Conservation (phyloP, 2,329 filamentous ascomycete species). For the Colletotrichum acutatum region DNA sequence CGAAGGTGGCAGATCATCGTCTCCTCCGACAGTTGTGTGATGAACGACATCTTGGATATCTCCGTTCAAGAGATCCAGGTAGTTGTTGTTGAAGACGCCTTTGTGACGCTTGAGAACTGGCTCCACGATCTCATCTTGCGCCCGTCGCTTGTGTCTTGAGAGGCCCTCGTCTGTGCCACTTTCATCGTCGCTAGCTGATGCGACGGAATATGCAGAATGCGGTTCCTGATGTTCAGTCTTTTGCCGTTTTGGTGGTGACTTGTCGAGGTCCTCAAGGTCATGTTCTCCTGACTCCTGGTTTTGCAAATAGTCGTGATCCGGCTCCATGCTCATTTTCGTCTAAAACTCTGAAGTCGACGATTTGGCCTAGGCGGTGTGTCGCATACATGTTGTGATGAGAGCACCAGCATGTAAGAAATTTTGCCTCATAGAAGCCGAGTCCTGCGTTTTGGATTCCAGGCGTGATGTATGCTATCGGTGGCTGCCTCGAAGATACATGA, state of each 20-base stretch:
- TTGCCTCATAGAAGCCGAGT: background rate
- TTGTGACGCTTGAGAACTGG: slow-evolving; percentile 58
- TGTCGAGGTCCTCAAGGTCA: background rate
- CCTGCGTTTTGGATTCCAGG: background rate
- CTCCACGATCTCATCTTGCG: slow-evolving; percentile 38
- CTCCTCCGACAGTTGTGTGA: slow-evolving; percentile 45
- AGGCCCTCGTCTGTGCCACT: background rate
- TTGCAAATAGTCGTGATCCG: slow-evolving; percentile 38
- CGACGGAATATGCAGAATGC: background rate
- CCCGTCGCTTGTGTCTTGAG: slow-evolving; percentile 44
- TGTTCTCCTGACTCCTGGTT: background rate
- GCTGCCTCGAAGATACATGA: slow-evolving; percentile 16
- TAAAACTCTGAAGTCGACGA: slow-evolving; percentile 15
- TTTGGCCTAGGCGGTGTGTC: slow-evolving; percentile 15
- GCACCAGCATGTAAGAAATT: background rate
- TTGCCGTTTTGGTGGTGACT: background rate
- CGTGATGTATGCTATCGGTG: background rate
- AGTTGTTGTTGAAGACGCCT: slow-evolving; percentile 55
- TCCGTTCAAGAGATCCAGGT: slow-evolving; percentile 64
- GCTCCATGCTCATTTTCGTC: slow-evolving; percentile 42
- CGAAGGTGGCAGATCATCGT: slow-evolving; percentile 50
- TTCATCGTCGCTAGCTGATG: slow-evolving; percentile 7
- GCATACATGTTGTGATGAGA: slow-evolving; percentile 24
- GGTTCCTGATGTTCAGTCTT: background rate
- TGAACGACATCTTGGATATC: slow-evolving; percentile 66